phyloP scores from a whole-genome alignment of 768 basidiomycete genomes.

The Clitopilus passeckerianus region DNA sequence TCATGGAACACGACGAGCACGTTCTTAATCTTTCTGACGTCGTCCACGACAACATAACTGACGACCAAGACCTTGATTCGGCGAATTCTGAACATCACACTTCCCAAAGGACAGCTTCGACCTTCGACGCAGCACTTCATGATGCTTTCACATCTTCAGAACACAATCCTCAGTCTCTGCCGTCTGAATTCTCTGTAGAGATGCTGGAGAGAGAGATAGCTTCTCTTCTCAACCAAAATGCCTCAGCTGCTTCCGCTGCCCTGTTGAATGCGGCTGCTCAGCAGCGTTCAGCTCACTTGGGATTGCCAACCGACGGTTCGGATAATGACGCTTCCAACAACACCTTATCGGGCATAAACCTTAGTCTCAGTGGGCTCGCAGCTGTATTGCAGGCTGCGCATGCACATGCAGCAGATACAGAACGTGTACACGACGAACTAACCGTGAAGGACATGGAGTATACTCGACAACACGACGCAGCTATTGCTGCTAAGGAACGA shows the following conservation, averaged over 20 bases:
- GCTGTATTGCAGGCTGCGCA: constrained; percentile 79
- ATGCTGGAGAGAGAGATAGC: constrained; percentile 78
- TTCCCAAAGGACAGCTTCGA: constrained; percentile 21
- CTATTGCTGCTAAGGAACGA: constrained; percentile 39
- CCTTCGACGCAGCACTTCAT: constrained; percentile 32
- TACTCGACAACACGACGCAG: constrained; percentile 38
- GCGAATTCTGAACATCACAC: constrained; percentile 24
- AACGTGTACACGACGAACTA: constrained; percentile 36
- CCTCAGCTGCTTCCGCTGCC: constrained; percentile 63
- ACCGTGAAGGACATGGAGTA: constrained; percentile 41
- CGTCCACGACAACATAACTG: constrained; percentile 71
- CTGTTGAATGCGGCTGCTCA: constrained; percentile 63
- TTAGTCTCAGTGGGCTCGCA: constrained; percentile 63
- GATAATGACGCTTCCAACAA: constrained; percentile 24
- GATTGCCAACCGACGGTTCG: constrained; percentile 26
- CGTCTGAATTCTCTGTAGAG: constrained; percentile 55
- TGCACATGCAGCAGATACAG: constrained; percentile 47
- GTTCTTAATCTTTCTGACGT: constrained; percentile 78
- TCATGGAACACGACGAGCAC: constrained; percentile 55
- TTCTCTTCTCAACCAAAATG: constrained; percentile 69
- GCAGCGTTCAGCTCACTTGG: constrained; percentile 50
- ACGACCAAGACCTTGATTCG: constrained; percentile 38
- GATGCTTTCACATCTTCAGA: constrained; percentile 30
- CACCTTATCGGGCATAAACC: constrained; percentile 37
- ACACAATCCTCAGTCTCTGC: constrained; percentile 27